Percentiles rank a stretch among this genome's conserved stretches.
phyloP scores from a whole-genome alignment of 768 basidiomycete genomes.

The Hypholoma sublateritium region DNA sequence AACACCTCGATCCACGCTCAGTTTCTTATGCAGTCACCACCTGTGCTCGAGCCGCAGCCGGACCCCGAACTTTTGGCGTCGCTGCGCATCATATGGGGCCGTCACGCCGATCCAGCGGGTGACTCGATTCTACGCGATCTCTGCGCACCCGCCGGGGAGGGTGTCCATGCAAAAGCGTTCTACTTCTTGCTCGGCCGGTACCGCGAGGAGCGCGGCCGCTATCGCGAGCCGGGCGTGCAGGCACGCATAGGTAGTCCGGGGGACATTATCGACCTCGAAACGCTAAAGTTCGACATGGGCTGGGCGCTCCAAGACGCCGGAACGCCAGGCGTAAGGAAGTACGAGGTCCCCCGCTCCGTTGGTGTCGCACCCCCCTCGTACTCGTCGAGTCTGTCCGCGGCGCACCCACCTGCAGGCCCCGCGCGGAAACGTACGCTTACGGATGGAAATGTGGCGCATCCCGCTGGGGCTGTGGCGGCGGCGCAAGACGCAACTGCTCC shows the following conservation, averaged over 20 bases:
- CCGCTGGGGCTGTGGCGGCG: conserved; percentile 13
- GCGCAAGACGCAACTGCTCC: not conserved
- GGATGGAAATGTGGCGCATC: conserved; percentile 10
- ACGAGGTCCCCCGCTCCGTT: conserved; percentile 22
- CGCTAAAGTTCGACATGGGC: conserved; percentile 34
- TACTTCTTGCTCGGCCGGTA: conserved; percentile 82
- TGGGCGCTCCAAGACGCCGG: conserved; percentile 36
- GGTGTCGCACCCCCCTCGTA: conserved; percentile 16
- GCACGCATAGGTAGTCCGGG: conserved; percentile 19
- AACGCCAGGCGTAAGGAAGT: conserved; percentile 24
- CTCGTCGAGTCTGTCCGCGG: conserved; percentile 15
- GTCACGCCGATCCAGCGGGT: conserved; percentile 55
- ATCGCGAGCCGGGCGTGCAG: conserved; percentile 35
- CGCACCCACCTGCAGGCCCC: conserved; percentile 8
- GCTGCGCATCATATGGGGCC: conserved; percentile 82
- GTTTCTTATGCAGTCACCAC: not conserved
- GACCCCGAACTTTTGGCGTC: conserved; percentile 79
- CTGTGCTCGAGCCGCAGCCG: not conserved
- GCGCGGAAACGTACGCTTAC: conserved; percentile 16
- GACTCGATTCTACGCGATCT: conserved; percentile 63
- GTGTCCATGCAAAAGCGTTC: conserved; percentile 82
- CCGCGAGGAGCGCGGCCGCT: conserved; percentile 52
- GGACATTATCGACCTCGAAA: conserved; percentile 21
- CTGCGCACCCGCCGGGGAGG: conserved; percentile 66
- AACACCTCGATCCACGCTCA: not conserved